These are phyloP conservation scores for Cystobasidium sp. DNA, from an alignment of 1,284 basidiomycete species.

Conservation along the genomic window DNA sequence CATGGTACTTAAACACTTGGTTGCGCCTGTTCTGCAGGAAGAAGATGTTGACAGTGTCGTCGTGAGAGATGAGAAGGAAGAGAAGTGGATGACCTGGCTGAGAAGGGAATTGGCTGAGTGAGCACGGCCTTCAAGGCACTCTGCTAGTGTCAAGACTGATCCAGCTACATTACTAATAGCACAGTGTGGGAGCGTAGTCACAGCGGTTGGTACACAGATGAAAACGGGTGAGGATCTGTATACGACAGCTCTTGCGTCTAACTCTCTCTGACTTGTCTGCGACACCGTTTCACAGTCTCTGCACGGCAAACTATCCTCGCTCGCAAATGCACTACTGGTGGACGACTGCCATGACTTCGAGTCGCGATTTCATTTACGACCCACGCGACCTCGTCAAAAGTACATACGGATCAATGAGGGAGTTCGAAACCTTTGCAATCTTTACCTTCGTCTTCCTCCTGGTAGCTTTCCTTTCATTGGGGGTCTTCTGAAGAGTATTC, in stretches of 20 bases:
- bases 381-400: conserved; percentile 11
- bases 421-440: conserved; percentile 22
- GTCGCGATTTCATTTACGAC: conserved; percentile 23
- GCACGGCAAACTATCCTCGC: conserved; percentile 21
- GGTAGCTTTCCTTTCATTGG: conserved; percentile 1
- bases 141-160: background rate
- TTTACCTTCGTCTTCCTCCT: conserved; percentile 12
- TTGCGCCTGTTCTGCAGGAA: conserved; percentile 20
- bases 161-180: background rate
- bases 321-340: conserved; percentile 32
- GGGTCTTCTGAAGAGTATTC: background rate
- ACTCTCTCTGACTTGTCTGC: background rate
- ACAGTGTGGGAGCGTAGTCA: conserved; percentile 26
- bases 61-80: conserved; percentile 21
- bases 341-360: conserved; percentile 14
- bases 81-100: conserved; percentile 29
- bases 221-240: conserved; percentile 4
- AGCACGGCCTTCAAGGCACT: conserved; percentile 6
- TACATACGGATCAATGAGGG: conserved; percentile 19
- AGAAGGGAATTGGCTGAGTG: conserved; percentile 17
- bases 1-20: conserved; percentile 28
- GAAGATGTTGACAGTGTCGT: conserved; percentile 36
- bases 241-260: background rate
- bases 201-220: conserved; percentile 34
- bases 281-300: background rate